Evolutionary conservation across 1,284 basidiomycete species (phyloP), one percentile per base, ranked within the genome.

Genomic region (Moesziomyces globuligerus): DNA sequence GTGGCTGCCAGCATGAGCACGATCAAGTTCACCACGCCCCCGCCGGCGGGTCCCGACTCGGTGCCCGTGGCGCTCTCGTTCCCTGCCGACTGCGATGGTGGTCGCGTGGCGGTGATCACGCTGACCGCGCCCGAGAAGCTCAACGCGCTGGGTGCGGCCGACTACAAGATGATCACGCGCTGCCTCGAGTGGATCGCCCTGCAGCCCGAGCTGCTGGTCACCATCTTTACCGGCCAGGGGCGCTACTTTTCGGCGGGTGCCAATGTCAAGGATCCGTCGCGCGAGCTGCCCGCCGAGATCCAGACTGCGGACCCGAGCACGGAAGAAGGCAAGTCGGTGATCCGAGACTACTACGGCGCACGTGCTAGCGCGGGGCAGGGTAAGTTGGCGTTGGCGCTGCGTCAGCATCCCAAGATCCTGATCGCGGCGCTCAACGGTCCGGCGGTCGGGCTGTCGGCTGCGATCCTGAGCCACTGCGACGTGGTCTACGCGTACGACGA

Each of bases 371-470:
- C 40, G 3, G 57, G 59, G 3, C 68, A 75, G 20, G 61, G 62
- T 5, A 55, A 55, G 17, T 45, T 75, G 7, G 60, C 62, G 0
- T 18, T 56, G 9, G 70, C 60, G 25, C 34, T 75, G 13, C 26
- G 54, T 8, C 50, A 28, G 7, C 70, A 70, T 32, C 55, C 65
- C 17, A 75, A 75, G 49, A 45, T 76, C 20, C 25, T 76, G 5
- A 72, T 76, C 36, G 75, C 65, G 23, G 75, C 73, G 2, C 46
- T 76, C 26, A 76, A 76, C 46, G 75, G 73, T 7, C 75, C 75
- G 0, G 65, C 70, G 4, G 75, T 76, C 1, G 75, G 75, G 4
- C 47, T 76, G 40, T 43, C 38, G 1, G 73, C 75, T 1, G 73
- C 72, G 3, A 61, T 70, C 23, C 24, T 75, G 8, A 56, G 66